These are phyloP conservation scores for Albatrellus ellisii DNA, from an alignment of 768 basidiomycete genomes.

Conservation along the genomic window DNA sequence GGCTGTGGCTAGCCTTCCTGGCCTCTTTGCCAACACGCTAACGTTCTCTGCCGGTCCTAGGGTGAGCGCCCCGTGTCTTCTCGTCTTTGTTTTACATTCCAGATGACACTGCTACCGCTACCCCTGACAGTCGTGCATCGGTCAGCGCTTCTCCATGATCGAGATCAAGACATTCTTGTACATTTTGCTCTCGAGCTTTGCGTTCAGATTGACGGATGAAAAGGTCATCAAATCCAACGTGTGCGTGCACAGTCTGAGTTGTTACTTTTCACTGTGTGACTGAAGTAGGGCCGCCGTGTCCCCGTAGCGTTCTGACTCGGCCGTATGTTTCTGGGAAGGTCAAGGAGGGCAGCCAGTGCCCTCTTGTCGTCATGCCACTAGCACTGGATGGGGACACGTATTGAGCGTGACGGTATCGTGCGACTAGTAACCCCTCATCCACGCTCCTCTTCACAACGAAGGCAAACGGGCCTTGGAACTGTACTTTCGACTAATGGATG, in stretches of 20 bases:
- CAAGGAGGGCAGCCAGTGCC: conserved; percentile 13
- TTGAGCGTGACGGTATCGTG: not conserved
- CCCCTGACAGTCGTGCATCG: conserved; percentile 57
- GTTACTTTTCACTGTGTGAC: not conserved
- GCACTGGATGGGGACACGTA: not conserved
- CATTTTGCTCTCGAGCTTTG: conserved; percentile 54
- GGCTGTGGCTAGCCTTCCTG: conserved; percentile 49
- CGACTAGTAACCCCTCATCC: too few species aligned
- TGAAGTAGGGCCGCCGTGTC: not conserved
- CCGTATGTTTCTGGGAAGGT: conserved; percentile 8
- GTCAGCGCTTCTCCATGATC: conserved; percentile 70
- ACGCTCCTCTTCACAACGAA: too few species aligned
- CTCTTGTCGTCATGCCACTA: conserved; percentile 10
- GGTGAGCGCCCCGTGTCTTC: conserved; percentile 36
- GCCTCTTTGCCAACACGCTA: conserved; percentile 55
- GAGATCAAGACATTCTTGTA: conserved; percentile 74
- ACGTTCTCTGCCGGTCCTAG: conserved; percentile 76
- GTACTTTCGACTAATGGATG: too few species aligned
- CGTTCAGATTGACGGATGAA: conserved; percentile 62
- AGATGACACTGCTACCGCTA: not conserved
- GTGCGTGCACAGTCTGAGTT: conserved; percentile 17
- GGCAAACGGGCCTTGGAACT: too few species aligned
- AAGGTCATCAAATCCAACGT: conserved; percentile 72
- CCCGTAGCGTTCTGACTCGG: conserved; percentile 11
- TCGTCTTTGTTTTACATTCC: not conserved